Conservation (phyloP, 805 yeast species). For the Metschnikowia lachancei region DNA sequence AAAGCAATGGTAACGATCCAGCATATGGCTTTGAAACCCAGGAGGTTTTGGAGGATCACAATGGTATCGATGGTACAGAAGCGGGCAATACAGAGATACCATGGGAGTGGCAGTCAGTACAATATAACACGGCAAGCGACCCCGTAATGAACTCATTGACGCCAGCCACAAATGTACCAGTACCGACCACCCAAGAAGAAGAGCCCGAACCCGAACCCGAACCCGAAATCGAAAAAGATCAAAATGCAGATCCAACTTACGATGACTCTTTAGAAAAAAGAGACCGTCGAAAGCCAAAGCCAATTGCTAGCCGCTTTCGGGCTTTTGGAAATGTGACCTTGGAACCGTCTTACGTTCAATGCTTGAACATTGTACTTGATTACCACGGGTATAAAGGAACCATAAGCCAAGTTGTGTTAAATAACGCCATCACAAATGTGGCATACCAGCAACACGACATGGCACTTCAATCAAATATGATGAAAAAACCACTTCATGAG, state of each 20-base stretch:
- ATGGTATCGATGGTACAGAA: neutral
- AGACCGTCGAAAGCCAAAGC: conserved; percentile 14
- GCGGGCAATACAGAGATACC: neutral
- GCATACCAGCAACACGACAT: conserved; percentile 13
- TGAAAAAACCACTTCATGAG: conserved; percentile 9
- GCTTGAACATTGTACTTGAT: conserved; percentile 22
- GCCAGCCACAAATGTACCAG: neutral
- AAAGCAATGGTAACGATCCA: neutral
- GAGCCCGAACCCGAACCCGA: neutral
- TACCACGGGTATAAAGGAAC: conserved; percentile 23
- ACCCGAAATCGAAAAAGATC: conserved; percentile 1
- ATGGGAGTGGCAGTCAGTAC: conserved; percentile 9
- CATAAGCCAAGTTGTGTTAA: conserved; percentile 13
- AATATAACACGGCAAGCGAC: neutral
- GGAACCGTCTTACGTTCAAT: conserved; percentile 19
- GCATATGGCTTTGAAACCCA: neutral
- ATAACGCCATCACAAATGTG: conserved; percentile 17
- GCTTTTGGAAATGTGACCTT: conserved; percentile 11
- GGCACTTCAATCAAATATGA: conserved; percentile 1
- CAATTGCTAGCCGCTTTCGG: conserved; percentile 14
- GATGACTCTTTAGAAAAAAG: conserved; percentile 1
- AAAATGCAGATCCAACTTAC: neutral
- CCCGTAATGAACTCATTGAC: neutral
- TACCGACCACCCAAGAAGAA: neutral
- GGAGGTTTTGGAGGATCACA: neutral